These are phyloP conservation scores for Kuraishia molischiana DNA, from an alignment of 805 yeast genomes.

Conservation along the genomic window DNA sequence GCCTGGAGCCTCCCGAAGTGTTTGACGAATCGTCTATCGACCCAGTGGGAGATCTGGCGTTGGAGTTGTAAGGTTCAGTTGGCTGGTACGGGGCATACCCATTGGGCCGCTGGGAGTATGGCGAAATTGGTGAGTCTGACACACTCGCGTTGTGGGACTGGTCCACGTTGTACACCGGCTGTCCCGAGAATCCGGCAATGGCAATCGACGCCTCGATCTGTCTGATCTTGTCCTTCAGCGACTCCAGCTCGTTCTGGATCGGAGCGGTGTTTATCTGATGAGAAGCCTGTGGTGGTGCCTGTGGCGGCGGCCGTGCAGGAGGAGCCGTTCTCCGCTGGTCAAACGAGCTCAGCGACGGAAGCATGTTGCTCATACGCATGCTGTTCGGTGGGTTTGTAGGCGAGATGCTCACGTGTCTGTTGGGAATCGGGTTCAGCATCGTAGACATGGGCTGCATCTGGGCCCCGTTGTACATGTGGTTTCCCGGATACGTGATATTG, in stretches of 20 bases:
- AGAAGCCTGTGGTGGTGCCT: not conserved
- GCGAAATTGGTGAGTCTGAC: too few relatives aligned
- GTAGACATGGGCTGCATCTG: not conserved
- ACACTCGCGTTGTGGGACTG: not conserved
- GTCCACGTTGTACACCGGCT: not conserved
- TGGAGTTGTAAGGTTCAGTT: conserved; percentile 4
- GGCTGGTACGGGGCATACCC: too few relatives aligned
- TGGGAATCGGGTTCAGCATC: not conserved
- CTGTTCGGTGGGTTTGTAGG: not conserved
- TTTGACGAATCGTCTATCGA: not conserved
- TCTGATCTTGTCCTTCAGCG: conserved; percentile 29
- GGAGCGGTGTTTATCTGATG: conserved; percentile 4
- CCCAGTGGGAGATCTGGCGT: not conserved
- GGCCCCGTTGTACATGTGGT: too few relatives aligned
- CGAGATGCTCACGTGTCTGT: not conserved
- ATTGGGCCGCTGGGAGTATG: too few relatives aligned
- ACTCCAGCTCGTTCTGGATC: conserved; percentile 20
- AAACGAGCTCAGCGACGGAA: not conserved
- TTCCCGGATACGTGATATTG: too few relatives aligned
- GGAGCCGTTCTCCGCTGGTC: not conserved
- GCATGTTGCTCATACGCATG: not conserved
- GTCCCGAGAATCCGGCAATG: conserved; percentile 16
- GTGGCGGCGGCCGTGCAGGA: not conserved
- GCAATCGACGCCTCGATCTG: conserved; percentile 36
- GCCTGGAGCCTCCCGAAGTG: not conserved